phyloP scores from a whole-genome alignment of 345 rosid genomes.

The Rubroshorea leprosula region DNA sequence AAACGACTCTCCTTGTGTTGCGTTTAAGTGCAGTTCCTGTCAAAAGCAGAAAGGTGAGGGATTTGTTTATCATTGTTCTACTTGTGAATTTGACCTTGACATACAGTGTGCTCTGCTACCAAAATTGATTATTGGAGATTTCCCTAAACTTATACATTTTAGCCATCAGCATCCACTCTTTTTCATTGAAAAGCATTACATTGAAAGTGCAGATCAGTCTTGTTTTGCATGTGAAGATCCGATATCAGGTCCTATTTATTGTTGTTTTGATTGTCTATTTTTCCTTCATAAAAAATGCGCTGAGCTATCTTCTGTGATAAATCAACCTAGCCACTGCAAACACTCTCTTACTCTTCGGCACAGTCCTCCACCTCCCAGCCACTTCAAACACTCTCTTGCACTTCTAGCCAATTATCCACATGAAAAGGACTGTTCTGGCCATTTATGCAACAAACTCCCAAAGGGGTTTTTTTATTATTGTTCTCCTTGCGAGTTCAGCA shows the following conservation, averaged over 20 bases:
- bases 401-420: slow-evolving; percentile 1
- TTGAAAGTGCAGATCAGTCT: neutral
- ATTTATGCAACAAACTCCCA: slow-evolving; percentile 8
- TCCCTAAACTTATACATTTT: neutral
- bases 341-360: too few relatives aligned
- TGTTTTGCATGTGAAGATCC: slow-evolving; percentile 19
- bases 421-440: neutral
- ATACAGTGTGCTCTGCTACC: neutral
- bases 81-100: neutral
- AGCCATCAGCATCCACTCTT: neutral
- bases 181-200: neutral
- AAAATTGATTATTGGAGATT: neutral
- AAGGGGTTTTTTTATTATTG: slow-evolving; percentile 17
- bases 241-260: slow-evolving; percentile 5
- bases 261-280: slow-evolving; percentile 17
- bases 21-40: neutral
- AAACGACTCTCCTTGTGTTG: rapidly evolving
- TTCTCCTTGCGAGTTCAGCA: slow-evolving; percentile 10
- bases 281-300: slow-evolving; percentile 24
- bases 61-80: neutral
- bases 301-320: slow-evolving; percentile 12
- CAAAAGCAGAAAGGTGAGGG: rapidly evolving
- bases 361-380: too few relatives aligned
- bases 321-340: slow-evolving; percentile 20
- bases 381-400: slow-evolving; percentile 22